Evolutionary conservation across 108 stramenopile species (phyloP), one percentile per base, ranked within the genome.

Genomic region (Halocafeteria seosinensis): DNA sequence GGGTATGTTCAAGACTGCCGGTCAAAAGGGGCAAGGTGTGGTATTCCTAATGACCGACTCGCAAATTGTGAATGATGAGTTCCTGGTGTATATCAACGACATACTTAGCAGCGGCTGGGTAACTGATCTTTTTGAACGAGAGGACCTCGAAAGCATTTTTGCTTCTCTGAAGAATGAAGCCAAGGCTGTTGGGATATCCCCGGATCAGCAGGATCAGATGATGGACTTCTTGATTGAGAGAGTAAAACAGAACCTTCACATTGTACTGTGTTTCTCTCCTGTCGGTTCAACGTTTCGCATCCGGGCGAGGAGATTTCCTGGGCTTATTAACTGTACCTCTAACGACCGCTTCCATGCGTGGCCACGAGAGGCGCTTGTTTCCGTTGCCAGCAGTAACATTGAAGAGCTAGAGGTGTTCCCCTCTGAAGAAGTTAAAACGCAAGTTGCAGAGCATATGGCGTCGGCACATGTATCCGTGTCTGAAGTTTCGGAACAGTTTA

Each of bases 321-420:
- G 83, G 13, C 74, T 90, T 24, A 81, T 90, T 53, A 88, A 86
- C 76, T 84, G 75, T 63, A 88, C 87, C 27, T 67, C 79, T 29
- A 89, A 88, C 62, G 85, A 90, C 64, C 83, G 78, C 68, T 90
- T 89, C 69, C 86, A 87, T 64, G 81, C 87, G 0, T 90, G 89
- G 89, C 89, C 89, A 29, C 71, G 80, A 42, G 85, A 90, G 57
- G 89, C 89, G 4, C 64, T 90, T 50, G 71, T 88, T 8, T 81
- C 78, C 34, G 89, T 90, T 25, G 89, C 88, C 1, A 66, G 81
- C 32, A 70, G 83, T 26, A 87, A 88, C 69, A 58, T 90, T 24
- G 76, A 69, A 26, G 86, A 88, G 38, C 73, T 90, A 0, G 84
- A 90, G 21, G 64, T 87, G 32, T 66, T 71, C 31, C 32, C 64